phyloP scores from a whole-genome alignment of 1,284 basidiomycete genomes.

The Trametes pubescens region DNA sequence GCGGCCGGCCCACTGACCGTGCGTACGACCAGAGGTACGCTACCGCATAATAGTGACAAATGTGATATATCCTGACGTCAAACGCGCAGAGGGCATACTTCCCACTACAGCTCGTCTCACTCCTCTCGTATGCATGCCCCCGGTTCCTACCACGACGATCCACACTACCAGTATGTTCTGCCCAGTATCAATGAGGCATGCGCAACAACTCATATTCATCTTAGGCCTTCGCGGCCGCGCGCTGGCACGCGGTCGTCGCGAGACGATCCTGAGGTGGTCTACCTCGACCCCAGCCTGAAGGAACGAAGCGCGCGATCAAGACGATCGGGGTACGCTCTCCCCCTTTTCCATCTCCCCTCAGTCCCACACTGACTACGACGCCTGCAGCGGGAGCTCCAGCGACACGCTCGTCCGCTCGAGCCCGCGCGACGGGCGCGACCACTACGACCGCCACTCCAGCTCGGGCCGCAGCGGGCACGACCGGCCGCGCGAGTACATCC shows the following conservation, averaged over 20 bases:
- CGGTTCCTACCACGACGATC: constrained; percentile 29
- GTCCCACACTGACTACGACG: constrained; percentile 3
- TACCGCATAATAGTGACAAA: not conserved
- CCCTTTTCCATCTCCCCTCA: too few species aligned
- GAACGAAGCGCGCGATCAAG: constrained; percentile 21
- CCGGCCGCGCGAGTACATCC: constrained; percentile 17
- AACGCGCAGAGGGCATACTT: not conserved
- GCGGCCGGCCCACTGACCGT: constrained; percentile 24
- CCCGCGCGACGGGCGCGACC: constrained; percentile 14
- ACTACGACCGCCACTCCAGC: constrained; percentile 23
- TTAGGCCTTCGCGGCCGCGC: constrained; percentile 28
- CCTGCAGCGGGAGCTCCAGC: constrained; percentile 27
- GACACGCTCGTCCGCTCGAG: constrained; percentile 30
- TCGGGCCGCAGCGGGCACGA: constrained; percentile 20
- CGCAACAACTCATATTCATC: constrained; percentile 8
- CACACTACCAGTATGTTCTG: constrained; percentile 30
- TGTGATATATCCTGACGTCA: not conserved
- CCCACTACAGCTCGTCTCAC: constrained; percentile 11
- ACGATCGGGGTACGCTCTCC: constrained; percentile 20
- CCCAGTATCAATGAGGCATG: not conserved
- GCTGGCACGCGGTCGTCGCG: constrained; percentile 27
- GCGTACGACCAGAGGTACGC: constrained; percentile 19
- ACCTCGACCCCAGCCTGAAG: constrained; percentile 23
- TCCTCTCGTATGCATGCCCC: constrained; percentile 17
- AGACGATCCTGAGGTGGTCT: constrained; percentile 14